Evolutionary conservation across 306 rosid genomes (phyloP).

Genomic region (Fagus crenata): DNA sequence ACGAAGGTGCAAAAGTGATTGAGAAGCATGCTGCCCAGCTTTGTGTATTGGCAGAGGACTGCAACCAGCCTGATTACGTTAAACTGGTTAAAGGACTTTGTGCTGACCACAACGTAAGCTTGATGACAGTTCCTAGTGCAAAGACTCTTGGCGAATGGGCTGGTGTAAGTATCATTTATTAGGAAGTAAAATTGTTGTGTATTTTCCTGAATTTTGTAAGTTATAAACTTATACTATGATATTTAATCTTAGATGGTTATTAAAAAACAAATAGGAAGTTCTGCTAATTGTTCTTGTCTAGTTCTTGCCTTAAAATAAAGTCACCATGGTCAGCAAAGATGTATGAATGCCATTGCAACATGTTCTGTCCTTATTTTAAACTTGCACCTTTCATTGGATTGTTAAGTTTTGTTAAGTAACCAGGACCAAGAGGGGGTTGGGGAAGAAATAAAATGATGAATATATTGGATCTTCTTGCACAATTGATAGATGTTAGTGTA

Average conservation of each 20-base stretch:
- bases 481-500: background rate
- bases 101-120: slow-evolving; percentile 74
- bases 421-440: too few species aligned
- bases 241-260: background rate
- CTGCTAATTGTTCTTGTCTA: background rate
- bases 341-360: background rate
- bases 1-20: slow-evolving; percentile 74
- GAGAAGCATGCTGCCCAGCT: slow-evolving; percentile 85
- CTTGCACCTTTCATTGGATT: background rate
- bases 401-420: background rate
- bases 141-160: slow-evolving; percentile 97
- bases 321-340: background rate
- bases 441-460: background rate
- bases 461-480: background rate
- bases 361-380: background rate
- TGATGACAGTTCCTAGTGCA: slow-evolving; percentile 76
- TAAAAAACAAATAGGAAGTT: background rate
- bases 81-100: slow-evolving; percentile 86
- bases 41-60: slow-evolving; percentile 87
- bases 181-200: background rate
- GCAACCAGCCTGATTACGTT: slow-evolving; percentile 80
- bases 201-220: background rate
- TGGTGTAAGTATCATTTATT: slow-evolving; percentile 63
- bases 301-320: background rate
- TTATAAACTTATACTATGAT: background rate